Evolutionary conservation across 306 rosid genomes (phyloP), one percentile per base, ranked within the genome.

Genomic region (Styphnolobium japonicum): DNA sequence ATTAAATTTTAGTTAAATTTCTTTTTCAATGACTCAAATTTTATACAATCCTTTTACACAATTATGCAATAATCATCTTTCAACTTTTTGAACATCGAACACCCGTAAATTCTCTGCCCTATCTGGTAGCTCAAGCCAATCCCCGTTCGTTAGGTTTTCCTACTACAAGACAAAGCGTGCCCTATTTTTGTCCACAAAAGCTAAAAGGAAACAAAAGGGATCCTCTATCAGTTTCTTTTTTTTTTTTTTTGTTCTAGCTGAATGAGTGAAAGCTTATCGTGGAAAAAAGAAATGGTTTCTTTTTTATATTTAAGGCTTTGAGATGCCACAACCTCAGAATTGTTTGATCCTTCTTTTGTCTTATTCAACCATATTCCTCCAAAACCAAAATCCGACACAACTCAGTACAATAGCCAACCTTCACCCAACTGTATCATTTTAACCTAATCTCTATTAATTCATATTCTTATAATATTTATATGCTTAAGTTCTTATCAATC

Each of bases 381-480:
- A 79, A 84, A 76, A 6, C 49, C 84, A 42, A 77, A 67, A 52
- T 33, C 86, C 63, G 87, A 88, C 94, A 87, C 80, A 63, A 82
- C 75, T 73, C 40, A 66, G 67, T 87, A 90, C 92, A 88, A 80
- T 22, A 65, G 94, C 90, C 94, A 82, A 40, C 88, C 92, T 83
- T 80, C 18, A 46, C 69, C 83, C 80, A 52, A 78, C 81, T 85
- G 78, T 87, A 73, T 51, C 53, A 49, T 82, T 73, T 82, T 75
- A 70, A 82, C 82, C 72, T 71, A 85, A 74, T 74, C 71, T 75
- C 69, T 14, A 46, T 45, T 48, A 8, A 14, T 14, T 60, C 40
- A 34, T 57, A 33, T 27, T 49, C 55, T 71, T 63, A 15, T 23
- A 29, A 34, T 45, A 67, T 55, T 45, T 65, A 63, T 77, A 49